Base-by-base conservation (phyloP, 1,139 yeast genomes). In the Suhomyces wounanorum region DNA sequence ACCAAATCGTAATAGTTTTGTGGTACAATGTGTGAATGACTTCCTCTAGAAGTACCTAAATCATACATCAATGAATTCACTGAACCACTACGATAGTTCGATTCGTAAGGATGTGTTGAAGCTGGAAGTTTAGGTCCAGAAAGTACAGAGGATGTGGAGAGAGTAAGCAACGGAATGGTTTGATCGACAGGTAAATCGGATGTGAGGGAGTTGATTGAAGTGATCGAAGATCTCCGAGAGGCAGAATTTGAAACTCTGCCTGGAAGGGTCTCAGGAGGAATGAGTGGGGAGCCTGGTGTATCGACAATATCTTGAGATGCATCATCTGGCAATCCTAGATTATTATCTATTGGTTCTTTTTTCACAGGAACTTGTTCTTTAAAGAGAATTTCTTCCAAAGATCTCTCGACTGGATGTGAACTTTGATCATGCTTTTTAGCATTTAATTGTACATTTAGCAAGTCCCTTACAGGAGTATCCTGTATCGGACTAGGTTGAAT, bases 101-200 rank as follows among this genome's bases (percentile, higher is more conserved):
- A 17, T 17, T 47, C 44, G 39, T 44, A 45, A 6, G 38, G 25
- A 3, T 40, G 39, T 8, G 33, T n/a, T 9, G 42, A 9, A 8
- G 30, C 10, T 21, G 38, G 43, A 6, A 3, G 38, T 25, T 40
- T 39, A 11, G 49, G 43, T 21, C 49, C 14, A 40, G 53, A 40
- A 40, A n/a, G 11, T 26, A 71, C 48, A 1, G 77, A 70, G 5
- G 71, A 58, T 7, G 65, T 63, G 1, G 78, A 71, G 45, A 63
- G 57, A 16, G 64, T 61, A 17, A 77, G 62, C 26, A 77, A 61
- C 10, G 81, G 81, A 28, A 75, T 62, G 2, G 73, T 70, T 55
- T 70, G 78, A 21, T 75, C 79, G 18, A 70, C 54, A 1, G 72
- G 72, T 3, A 61, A 31, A 41, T 66, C 62, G 13, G 54, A 50